A percentile compares a stretch with the other conserved stretches of the same genome.
phyloP scores from a whole-genome alignment of 202 grass and related monocot species.

The Carex arenaria region DNA sequence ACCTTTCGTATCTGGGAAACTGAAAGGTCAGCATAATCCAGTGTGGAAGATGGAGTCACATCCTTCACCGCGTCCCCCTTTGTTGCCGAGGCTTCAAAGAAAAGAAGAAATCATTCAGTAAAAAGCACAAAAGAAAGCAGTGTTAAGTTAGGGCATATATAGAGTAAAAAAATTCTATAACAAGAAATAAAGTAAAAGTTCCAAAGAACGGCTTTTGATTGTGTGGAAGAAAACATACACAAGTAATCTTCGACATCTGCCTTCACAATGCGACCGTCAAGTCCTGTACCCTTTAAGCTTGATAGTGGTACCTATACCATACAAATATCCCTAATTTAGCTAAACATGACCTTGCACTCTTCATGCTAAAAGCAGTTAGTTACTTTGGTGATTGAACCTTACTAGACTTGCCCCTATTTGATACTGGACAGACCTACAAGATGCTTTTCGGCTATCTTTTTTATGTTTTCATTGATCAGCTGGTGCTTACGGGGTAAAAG shows the following conservation, averaged over 20 bases:
- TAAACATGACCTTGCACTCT: background rate
- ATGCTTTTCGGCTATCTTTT: background rate
- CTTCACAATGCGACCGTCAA: conserved; percentile 87
- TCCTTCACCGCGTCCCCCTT: conserved; percentile 40
- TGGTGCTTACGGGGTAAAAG: background rate
- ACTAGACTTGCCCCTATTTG: background rate
- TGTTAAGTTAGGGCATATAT: background rate
- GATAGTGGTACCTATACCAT: conserved; percentile 64
- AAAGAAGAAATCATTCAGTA: background rate
- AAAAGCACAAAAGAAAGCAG: background rate
- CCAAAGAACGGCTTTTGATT: background rate
- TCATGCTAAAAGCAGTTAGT: conserved; percentile 7
- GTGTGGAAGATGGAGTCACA: conserved; percentile 32
- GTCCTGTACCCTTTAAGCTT: conserved; percentile 87
- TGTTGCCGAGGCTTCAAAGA: conserved; percentile 38
- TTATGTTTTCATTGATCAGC: background rate
- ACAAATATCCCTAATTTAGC: background rate
- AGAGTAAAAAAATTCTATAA: background rate
- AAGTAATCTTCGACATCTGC: conserved; percentile 94
- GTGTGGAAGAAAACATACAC: conserved; percentile 40
- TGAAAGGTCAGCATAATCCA: conserved; percentile 73
- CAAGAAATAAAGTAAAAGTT: background rate
- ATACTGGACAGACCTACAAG: background rate
- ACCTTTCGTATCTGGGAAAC: conserved; percentile 95
- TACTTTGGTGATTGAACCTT: background rate